Evolutionary conservation across 352 stramenopile genomes (phyloP).

Genomic region (Pseudoperonospora humuli): DNA sequence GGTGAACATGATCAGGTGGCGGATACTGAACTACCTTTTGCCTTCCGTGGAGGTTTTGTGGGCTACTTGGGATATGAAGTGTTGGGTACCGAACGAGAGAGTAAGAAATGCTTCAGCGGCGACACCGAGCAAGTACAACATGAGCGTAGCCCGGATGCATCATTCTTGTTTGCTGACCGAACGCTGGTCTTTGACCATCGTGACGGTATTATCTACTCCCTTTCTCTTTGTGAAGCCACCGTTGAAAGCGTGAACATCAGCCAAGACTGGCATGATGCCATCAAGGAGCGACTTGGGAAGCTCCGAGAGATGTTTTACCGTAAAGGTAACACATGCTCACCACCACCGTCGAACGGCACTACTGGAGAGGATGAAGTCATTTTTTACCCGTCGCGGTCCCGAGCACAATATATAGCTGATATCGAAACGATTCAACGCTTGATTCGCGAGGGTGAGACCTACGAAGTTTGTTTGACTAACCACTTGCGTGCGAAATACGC

Average conservation of each 20-base stretch:
- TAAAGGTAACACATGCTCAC: not conserved
- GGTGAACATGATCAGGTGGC: conserved; percentile 1
- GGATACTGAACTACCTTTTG: conserved; percentile 43
- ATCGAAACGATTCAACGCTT: conserved; percentile 85
- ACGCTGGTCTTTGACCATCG: conserved; percentile 87
- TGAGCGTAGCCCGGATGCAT: conserved; percentile 69
- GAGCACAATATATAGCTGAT: conserved; percentile 76
- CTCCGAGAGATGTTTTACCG: conserved; percentile 9
- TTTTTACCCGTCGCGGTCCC: conserved; percentile 53
- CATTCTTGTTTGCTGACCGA: conserved; percentile 88
- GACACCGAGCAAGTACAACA: conserved; percentile 1
- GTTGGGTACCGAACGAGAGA: conserved; percentile 33
- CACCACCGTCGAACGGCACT: not conserved
- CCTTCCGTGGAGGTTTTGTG: conserved; percentile 77
- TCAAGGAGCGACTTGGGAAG: conserved; percentile 14
- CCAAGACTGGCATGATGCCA: conserved; percentile 18
- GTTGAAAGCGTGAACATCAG: conserved; percentile 1
- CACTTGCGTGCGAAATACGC: conserved; percentile 62
- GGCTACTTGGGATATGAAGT: conserved; percentile 87
- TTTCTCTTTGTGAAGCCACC: conserved; percentile 37
- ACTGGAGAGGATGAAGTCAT: conserved; percentile 26
- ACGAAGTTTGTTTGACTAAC: conserved; percentile 96
- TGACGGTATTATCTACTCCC: conserved; percentile 63
- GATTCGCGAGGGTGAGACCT: conserved; percentile 91
- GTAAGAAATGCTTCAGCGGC: conserved; percentile 13